phyloP scores from a whole-genome alignment of 75 land plant species.

The Adiantum capillusveneris region DNA sequence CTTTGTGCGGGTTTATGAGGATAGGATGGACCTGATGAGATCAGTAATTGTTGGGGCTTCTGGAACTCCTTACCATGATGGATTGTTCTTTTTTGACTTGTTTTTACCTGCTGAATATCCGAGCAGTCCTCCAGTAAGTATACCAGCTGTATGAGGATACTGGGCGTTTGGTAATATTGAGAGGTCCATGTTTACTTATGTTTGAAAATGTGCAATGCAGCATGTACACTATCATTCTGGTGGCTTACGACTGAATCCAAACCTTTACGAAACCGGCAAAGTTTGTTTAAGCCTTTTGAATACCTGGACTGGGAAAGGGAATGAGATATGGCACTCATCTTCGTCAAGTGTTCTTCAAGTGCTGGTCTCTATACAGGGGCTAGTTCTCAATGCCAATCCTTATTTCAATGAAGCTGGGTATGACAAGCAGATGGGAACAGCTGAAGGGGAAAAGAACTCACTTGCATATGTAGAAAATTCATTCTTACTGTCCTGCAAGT shows the following conservation, averaged over 20 bases:
- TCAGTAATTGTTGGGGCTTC: constrained; percentile 88
- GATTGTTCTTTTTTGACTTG: constrained; percentile 89
- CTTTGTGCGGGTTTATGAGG: constrained; percentile 90
- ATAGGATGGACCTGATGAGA: constrained; percentile 90
- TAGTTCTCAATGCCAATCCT: constrained; percentile 86
- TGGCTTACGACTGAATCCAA: constrained; percentile 86
- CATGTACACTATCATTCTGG: constrained; percentile 87
- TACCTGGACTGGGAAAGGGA: constrained; percentile 92
- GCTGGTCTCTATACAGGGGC: constrained; percentile 86
- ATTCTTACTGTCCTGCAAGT: constrained; percentile 73
- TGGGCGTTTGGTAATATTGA: constrained; percentile 1
- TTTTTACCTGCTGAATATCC: constrained; percentile 87
- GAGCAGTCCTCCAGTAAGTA: constrained; percentile 77
- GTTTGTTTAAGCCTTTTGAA: constrained; percentile 90
- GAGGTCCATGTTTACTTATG: too few relatives aligned
- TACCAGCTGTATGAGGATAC: background rate
- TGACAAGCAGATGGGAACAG: constrained; percentile 82
- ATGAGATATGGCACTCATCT: constrained; percentile 82
- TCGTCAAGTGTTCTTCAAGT: constrained; percentile 91
- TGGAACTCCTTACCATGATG: constrained; percentile 99
- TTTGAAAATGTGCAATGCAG: constrained; percentile 57
- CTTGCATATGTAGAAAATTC: constrained; percentile 87
- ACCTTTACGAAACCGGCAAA: constrained; percentile 86
- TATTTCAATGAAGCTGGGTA: constrained; percentile 99
- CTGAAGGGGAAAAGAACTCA: constrained; percentile 92